Conservation (phyloP, 2,329 filamentous ascomycete genomes). For the Aureobasidium sp. region DNA sequence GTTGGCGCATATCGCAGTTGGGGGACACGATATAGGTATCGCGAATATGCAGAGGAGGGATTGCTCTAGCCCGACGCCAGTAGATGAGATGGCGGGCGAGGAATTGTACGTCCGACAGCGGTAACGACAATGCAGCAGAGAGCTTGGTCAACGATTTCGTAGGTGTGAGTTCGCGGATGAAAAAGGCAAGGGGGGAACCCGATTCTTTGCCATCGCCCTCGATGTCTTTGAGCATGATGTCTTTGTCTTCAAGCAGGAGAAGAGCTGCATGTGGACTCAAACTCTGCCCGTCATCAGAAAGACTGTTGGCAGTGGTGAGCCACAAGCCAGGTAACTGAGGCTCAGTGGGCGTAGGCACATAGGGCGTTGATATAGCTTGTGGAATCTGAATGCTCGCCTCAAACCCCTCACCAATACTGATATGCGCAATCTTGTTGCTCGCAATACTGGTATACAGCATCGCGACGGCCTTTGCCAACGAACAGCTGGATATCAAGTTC, state of each 20-base stretch:
- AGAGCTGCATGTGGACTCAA: slow-evolving; percentile 82
- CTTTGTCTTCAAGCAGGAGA: slow-evolving; percentile 74
- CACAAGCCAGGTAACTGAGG: slow-evolving; percentile 67
- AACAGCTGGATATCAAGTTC: slow-evolving; percentile 62
- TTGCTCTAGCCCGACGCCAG: slow-evolving; percentile 86
- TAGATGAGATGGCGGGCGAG: slow-evolving; percentile 91
- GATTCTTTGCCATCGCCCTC: slow-evolving; percentile 65
- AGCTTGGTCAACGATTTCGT: slow-evolving; percentile 65
- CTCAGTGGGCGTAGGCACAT: slow-evolving; percentile 61
- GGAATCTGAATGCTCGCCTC: slow-evolving; percentile 58
- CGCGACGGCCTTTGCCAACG: slow-evolving; percentile 72
- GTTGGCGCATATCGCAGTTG: slow-evolving; percentile 68
- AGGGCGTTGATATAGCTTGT: slow-evolving; percentile 57
- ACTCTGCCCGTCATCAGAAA: slow-evolving; percentile 56
- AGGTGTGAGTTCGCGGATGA: slow-evolving; percentile 51
- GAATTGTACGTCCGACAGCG: slow-evolving; percentile 71
- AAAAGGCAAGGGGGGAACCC: slow-evolving; percentile 68
- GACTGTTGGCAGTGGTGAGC: slow-evolving; percentile 77
- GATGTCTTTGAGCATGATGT: slow-evolving; percentile 64
- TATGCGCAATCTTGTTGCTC: slow-evolving; percentile 74
- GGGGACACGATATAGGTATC: slow-evolving; percentile 90
- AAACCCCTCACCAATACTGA: slow-evolving; percentile 60
- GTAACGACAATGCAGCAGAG: slow-evolving; percentile 61
- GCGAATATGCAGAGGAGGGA: slow-evolving; percentile 79
- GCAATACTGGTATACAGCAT: slow-evolving; percentile 76